These are phyloP conservation scores for Schwanniomyces polymorphus DNA, from an alignment of 805 yeast species.

Conservation along the genomic window DNA sequence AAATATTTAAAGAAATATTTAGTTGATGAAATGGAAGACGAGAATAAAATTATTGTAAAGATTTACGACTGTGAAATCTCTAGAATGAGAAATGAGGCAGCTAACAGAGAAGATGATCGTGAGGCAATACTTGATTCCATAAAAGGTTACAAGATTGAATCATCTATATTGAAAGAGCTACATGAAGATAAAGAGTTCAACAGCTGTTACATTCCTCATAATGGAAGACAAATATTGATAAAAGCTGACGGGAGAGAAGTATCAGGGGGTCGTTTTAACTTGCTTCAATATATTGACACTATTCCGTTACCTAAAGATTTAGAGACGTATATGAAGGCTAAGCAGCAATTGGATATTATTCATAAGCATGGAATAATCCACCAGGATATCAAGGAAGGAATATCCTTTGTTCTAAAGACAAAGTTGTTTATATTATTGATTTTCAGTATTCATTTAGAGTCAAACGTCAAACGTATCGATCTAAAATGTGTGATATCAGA, in stretches of 20 bases:
- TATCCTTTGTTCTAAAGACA: constrained; percentile 2
- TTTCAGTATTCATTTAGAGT: neutral
- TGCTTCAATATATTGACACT: neutral
- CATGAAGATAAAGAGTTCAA: neutral
- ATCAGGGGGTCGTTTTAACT: neutral
- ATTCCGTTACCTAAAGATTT: neutral
- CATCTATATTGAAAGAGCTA: neutral
- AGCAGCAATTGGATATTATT: constrained; percentile 7
- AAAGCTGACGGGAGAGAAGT: neutral
- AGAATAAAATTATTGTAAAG: neutral
- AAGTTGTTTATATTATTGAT: constrained; percentile 1
- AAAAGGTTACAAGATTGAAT: neutral
- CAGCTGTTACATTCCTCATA: neutral
- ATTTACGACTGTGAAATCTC: neutral
- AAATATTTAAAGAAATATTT: neutral
- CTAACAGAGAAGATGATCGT: neutral
- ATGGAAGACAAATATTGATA: neutral
- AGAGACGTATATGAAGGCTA: neutral
- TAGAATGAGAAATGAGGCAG: neutral
- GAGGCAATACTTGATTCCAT: neutral
- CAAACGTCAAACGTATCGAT: neutral
- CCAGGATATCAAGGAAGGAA: constrained; percentile 4
- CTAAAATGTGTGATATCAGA: neutral
- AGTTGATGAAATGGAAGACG: neutral
- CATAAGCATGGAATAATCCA: constrained; percentile 7